These are phyloP conservation scores for Coemansia sp. DNA, from an alignment of 371 early-diverging fungal species.

Conservation along the genomic window DNA sequence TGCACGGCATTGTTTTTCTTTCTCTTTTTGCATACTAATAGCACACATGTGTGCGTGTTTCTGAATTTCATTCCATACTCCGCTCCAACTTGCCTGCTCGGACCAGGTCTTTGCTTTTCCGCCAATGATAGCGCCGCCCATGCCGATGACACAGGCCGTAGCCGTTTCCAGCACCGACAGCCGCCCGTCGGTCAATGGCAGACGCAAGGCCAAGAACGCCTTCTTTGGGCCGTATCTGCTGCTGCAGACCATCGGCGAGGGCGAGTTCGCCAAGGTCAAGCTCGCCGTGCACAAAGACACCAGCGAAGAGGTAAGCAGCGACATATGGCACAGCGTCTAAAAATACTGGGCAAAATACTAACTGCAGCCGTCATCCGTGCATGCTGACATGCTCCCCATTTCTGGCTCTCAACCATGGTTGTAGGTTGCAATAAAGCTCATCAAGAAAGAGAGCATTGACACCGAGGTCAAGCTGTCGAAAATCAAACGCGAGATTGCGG, in stretches of 20 bases:
- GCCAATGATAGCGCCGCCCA: slow-evolving; percentile 47
- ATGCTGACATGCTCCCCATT: not conserved
- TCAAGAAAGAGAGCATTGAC: slow-evolving; percentile 79
- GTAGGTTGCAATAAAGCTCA: slow-evolving; percentile 81
- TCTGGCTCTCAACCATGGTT: not conserved
- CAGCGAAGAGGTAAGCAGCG: slow-evolving; percentile 78
- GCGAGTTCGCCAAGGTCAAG: slow-evolving; percentile 98
- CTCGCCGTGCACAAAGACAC: slow-evolving; percentile 87
- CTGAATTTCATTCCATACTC: not conserved
- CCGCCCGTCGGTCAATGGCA: slow-evolving; percentile 35
- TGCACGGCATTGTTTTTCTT: not conserved
- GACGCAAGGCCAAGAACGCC: slow-evolving; percentile 53
- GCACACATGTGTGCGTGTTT: slow-evolving; percentile 3
- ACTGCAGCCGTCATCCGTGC: not conserved
- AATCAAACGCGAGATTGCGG: slow-evolving; percentile 80
- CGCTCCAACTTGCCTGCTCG: not conserved
- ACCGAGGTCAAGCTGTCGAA: slow-evolving; percentile 74
- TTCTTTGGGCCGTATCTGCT: slow-evolving; percentile 94
- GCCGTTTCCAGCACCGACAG: slow-evolving; percentile 38
- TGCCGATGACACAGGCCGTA: slow-evolving; percentile 46
- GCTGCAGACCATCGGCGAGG: slow-evolving; percentile 95
- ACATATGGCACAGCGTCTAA: too few species aligned
- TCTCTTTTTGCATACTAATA: slow-evolving; percentile 12
- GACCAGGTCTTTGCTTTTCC: not conserved
- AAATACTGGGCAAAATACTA: not conserved